These are phyloP conservation scores for Suillus tomentosus DNA, from an alignment of 768 basidiomycete species.

Conservation along the genomic window DNA sequence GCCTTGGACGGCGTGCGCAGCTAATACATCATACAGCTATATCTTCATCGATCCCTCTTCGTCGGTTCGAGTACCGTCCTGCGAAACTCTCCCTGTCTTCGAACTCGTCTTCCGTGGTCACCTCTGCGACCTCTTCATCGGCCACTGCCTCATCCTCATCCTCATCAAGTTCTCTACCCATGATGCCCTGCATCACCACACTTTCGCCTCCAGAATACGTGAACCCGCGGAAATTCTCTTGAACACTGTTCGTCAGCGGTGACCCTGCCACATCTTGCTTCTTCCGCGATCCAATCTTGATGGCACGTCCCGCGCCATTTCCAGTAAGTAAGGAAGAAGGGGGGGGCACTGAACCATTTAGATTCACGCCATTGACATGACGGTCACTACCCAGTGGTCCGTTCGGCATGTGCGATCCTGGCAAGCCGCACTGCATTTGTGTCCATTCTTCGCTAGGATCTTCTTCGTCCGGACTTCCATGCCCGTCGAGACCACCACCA, in stretches of 20 bases:
- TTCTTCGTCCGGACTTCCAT: slow-evolving; percentile 47
- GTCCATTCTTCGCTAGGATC: slow-evolving; percentile 70
- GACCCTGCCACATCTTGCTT: slow-evolving; percentile 49
- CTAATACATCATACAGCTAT: slow-evolving; percentile 29
- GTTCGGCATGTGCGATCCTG: slow-evolving; percentile 61
- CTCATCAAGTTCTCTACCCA: slow-evolving; percentile 32
- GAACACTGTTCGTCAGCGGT: slow-evolving; percentile 87
- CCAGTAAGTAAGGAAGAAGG: slow-evolving; percentile 7
- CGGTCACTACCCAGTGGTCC: slow-evolving; percentile 75
- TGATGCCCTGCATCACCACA: slow-evolving; percentile 46
- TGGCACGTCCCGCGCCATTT: slow-evolving; percentile 33
- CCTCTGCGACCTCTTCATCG: slow-evolving; percentile 50
- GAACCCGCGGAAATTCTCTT: slow-evolving; percentile 97
- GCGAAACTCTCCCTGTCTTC: slow-evolving; percentile 64
- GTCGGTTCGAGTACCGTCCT: slow-evolving; percentile 69
- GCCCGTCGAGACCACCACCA: slow-evolving; percentile 54
- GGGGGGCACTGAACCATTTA: slow-evolving; percentile 14
- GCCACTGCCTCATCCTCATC: slow-evolving; percentile 48
- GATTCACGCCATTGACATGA: slow-evolving; percentile 16
- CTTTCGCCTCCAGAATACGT: slow-evolving; percentile 82
- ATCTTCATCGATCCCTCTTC: slow-evolving; percentile 43
- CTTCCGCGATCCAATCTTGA: slow-evolving; percentile 55
- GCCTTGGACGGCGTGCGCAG: slow-evolving; percentile 2
- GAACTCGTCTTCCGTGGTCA: slow-evolving; percentile 75
- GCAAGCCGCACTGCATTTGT: slow-evolving; percentile 40